Evolutionary conservation across 2,329 filamentous ascomycete species (phyloP).

Genomic region (Aspergillus sp.): DNA sequence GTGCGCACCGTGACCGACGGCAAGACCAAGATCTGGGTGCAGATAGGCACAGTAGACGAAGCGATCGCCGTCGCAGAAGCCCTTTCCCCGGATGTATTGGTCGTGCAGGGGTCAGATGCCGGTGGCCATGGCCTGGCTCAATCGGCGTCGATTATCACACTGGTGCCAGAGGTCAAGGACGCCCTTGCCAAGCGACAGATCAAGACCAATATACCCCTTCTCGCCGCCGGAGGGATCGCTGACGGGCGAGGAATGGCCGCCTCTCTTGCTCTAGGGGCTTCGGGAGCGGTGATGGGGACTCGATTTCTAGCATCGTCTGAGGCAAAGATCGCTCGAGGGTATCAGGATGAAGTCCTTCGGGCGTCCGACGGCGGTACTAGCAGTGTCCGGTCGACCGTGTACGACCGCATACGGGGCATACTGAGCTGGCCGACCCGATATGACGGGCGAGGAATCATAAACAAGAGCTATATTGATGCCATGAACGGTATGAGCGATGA

Average conservation of each 20-base stretch:
- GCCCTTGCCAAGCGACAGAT: slow-evolving; percentile 32
- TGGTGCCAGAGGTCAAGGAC: slow-evolving; percentile 58
- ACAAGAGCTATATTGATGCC: slow-evolving; percentile 56
- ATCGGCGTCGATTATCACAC: slow-evolving; percentile 52
- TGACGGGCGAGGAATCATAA: slow-evolving; percentile 63
- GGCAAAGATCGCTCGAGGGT: slow-evolving; percentile 55
- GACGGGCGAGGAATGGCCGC: slow-evolving; percentile 59
- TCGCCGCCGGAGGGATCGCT: slow-evolving; percentile 59
- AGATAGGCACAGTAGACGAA: slow-evolving; percentile 56
- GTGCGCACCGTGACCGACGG: slow-evolving; percentile 45
- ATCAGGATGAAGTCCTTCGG: slow-evolving; percentile 54
- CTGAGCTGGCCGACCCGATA: slow-evolving; percentile 62
- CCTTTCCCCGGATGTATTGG: slow-evolving; percentile 54
- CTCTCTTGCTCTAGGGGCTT: slow-evolving; percentile 56
- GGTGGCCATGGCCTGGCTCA: slow-evolving; percentile 57
- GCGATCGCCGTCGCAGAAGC: slow-evolving; percentile 46
- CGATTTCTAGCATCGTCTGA: slow-evolving; percentile 62
- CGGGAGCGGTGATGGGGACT: slow-evolving; percentile 65
- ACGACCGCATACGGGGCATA: slow-evolving; percentile 60
- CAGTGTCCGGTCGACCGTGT: slow-evolving; percentile 57
- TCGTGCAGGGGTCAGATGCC: slow-evolving; percentile 59
- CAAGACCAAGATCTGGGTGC: slow-evolving; percentile 57
- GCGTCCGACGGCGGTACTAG: slow-evolving; percentile 56
- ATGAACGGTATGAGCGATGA: slow-evolving; percentile 42
- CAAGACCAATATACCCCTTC: slow-evolving; percentile 44